Evolutionary conservation across 2,329 filamentous ascomycete genomes (phyloP), one percentile per base, ranked within the genome.

Genomic region (Endocalyx cinctus): DNA sequence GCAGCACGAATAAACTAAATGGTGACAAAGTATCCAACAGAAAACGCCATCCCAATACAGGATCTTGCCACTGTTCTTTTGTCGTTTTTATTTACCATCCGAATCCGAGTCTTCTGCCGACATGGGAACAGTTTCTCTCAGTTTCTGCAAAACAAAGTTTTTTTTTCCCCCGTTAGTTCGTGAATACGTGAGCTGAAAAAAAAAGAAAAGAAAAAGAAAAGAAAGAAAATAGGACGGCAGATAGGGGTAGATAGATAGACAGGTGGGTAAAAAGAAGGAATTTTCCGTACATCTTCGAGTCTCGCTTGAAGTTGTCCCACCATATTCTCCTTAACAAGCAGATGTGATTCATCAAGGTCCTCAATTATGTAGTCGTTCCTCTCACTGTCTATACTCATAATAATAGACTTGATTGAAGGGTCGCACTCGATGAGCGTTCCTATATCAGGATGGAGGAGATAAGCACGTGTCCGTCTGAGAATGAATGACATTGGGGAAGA

Each of bases 351-450:
- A 60, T 89, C 84, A 2, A 89, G 72, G 42, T 88, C 83, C 50
- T 88, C 83, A 42, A 88, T 84, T 52, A 90, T 84, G 57, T 79
- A 86, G 44, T 82, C 78, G 59, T 88, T 79, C 46, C 73, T 71
- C 37, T 76, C 68, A 49, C 68, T 74, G 60, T 90, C 82, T 47
- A 90, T 84, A 51, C 80, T 84, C 48, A 85, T 69, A 52, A 90
- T 82, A 66, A 89, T 87, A 43, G 85, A 84, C 62, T 88, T 89
- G 71, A 90, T 88, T 27, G 83, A 86, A n/a, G 85, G 82, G 56
- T 90, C 85, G 62, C 83, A 87, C 60, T 87, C 78, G 60, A 90
- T 79, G 44, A 90, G 72, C 17, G 86, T 80, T 42, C 84, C 84
- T 77, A 32, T n/a, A n/a, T n/a, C n/a, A n/a, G n/a, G n/a, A n/a